Conservation (phyloP, 2,329 filamentous ascomycete genomes). For the Aspergillus alliaceus region DNA sequence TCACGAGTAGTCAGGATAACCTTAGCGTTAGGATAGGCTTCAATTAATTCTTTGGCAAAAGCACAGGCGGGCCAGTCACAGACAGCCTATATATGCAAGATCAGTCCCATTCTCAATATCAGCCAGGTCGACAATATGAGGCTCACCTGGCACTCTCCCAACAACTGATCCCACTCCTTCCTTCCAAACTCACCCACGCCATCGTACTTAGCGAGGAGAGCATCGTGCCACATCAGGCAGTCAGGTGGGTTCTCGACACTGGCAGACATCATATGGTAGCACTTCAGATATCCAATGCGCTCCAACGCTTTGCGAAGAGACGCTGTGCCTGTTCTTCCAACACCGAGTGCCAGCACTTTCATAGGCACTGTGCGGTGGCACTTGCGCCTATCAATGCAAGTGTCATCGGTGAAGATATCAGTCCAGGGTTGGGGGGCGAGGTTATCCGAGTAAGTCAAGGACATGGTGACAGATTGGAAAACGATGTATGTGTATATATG, state of each 20-base stretch:
- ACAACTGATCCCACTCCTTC: constrained; percentile 68
- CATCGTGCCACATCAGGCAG: constrained; percentile 69
- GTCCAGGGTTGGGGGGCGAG: constrained; percentile 42
- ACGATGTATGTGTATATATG: background rate
- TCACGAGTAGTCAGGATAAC: constrained; percentile 68
- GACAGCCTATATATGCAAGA: constrained; percentile 50
- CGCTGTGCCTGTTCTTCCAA: constrained; percentile 69
- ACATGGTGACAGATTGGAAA: constrained; percentile 24
- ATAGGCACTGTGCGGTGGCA: constrained; percentile 68
- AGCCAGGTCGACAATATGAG: background rate
- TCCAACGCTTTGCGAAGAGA: constrained; percentile 67
- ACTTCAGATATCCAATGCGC: constrained; percentile 65
- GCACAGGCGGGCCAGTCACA: constrained; percentile 69
- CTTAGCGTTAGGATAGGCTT: constrained; percentile 71
- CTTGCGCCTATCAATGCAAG: constrained; percentile 66
- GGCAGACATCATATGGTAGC: constrained; percentile 73
- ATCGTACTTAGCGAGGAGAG: constrained; percentile 63
- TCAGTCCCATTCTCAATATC: constrained; percentile 7
- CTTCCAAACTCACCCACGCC: constrained; percentile 63
- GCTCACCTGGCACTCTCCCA: constrained; percentile 58
- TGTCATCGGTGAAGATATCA: constrained; percentile 60
- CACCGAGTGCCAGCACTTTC: constrained; percentile 69
- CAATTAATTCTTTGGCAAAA: constrained; percentile 69
- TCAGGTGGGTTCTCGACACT: constrained; percentile 68
- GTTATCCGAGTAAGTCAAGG: constrained; percentile 37